A percentile compares a stretch with the other conserved stretches of the same genome.
phyloP scores from a whole-genome alignment of 2,329 filamentous ascomycete species.

The Neurospora sp. region DNA sequence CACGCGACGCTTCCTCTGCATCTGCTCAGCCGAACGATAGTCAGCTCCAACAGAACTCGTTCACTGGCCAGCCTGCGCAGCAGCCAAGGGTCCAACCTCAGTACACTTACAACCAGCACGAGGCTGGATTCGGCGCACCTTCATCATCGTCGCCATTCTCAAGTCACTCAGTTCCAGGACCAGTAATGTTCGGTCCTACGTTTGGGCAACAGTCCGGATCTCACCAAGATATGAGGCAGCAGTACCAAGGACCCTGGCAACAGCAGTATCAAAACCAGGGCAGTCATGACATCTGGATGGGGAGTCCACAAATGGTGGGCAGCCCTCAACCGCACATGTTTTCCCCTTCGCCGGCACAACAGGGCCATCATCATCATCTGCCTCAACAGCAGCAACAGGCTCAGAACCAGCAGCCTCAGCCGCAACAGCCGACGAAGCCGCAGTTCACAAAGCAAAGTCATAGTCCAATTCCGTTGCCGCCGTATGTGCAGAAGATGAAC shows the following conservation, averaged over 20 bases:
- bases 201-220: constrained; percentile 8
- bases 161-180: background rate
- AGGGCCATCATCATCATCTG: background rate
- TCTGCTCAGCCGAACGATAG: background rate
- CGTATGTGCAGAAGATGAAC: constrained; percentile 13
- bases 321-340: constrained; percentile 1
- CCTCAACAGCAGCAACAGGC: constrained; percentile 2
- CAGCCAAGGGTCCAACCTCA: background rate
- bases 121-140: background rate
- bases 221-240: constrained; percentile 29
- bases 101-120: background rate
- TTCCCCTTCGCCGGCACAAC: background rate
- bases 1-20: background rate
- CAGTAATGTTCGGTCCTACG: background rate
- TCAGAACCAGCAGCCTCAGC: background rate
- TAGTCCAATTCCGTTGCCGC: constrained; percentile 18
- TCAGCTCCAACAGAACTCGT: background rate
- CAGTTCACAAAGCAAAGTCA: constrained; percentile 16
- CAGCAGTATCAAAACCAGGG: constrained; percentile 7
- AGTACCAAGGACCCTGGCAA: constrained; percentile 15
- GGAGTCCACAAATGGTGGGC: constrained; percentile 3
- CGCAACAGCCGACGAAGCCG: constrained; percentile 5
- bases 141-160: background rate
- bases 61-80: background rate
- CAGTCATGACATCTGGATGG: constrained; percentile 5